Evolutionary conservation across 805 yeast species (phyloP).

Genomic region (Candida xiaguanensis): DNA sequence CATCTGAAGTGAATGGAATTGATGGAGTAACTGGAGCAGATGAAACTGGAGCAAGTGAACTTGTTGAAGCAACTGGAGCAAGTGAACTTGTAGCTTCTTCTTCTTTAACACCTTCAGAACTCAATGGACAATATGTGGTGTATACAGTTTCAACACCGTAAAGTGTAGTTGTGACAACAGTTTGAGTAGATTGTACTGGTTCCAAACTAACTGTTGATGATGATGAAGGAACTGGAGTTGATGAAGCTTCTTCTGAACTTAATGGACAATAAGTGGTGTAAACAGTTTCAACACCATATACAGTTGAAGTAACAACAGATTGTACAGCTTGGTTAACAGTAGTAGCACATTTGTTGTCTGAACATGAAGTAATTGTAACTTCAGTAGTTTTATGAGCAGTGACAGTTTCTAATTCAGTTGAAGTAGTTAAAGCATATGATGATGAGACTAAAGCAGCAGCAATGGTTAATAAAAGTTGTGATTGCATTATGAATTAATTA

Average conservation of each 20-base stretch:
- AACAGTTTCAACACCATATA: slow-evolving; percentile 28
- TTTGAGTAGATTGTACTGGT: slow-evolving; percentile 5
- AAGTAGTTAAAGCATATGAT: slow-evolving; percentile 19
- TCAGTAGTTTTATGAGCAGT: slow-evolving; percentile 26
- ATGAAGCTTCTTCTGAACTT: slow-evolving; percentile 18
- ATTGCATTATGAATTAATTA: slow-evolving; percentile 17
- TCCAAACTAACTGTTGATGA: slow-evolving; percentile 6
- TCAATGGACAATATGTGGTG: slow-evolving; percentile 36
- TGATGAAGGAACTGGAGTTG: slow-evolving; percentile 7
- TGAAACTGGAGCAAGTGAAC: slow-evolving; percentile 8
- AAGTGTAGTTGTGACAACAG: slow-evolving; percentile 30
- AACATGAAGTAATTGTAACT: slow-evolving; percentile 39
- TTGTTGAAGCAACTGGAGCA: slow-evolving; percentile 7
- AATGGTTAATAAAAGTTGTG: slow-evolving; percentile 16
- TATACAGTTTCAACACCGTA: slow-evolving; percentile 29
- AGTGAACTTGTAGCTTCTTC: not conserved
- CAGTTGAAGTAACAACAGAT: slow-evolving; percentile 29
- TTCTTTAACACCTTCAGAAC: slow-evolving; percentile 14
- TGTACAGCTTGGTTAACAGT: slow-evolving; percentile 13
- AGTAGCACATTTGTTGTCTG: slow-evolving; percentile 24
- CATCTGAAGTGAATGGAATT: slow-evolving; percentile 10
- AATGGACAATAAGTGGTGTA: slow-evolving; percentile 37
- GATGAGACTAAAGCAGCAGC: slow-evolving; percentile 22
- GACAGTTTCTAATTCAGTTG: slow-evolving; percentile 19
- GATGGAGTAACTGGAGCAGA: slow-evolving; percentile 11